These are phyloP conservation scores for Candida ovalis DNA, from an alignment of 805 yeast species.

Conservation along the genomic window DNA sequence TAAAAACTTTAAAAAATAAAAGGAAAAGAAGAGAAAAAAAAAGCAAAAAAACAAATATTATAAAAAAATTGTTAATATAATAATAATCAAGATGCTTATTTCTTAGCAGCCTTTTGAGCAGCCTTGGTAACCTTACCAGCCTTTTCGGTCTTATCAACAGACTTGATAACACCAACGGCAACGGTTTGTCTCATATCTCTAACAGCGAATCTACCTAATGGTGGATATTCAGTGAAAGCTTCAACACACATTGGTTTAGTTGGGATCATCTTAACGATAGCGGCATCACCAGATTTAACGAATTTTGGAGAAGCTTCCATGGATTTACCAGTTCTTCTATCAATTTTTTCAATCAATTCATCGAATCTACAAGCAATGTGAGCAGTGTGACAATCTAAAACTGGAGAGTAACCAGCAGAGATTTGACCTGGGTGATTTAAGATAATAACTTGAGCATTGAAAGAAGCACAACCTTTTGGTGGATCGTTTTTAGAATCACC, in stretches of 20 bases:
- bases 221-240: constrained; percentile 92
- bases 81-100: constrained; percentile 39
- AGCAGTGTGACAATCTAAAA: constrained; percentile 88
- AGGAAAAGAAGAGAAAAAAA: neutral
- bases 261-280: constrained; percentile 85
- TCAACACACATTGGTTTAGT: constrained; percentile 94
- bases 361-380: constrained; percentile 89
- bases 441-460: constrained; percentile 74
- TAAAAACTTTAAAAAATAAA: neutral
- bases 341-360: constrained; percentile 74
- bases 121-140: constrained; percentile 97
- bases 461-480: constrained; percentile 73
- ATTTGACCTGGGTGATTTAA: constrained; percentile 92
- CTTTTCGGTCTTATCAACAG: constrained; percentile 79
- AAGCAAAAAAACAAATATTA: neutral
- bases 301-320: constrained; percentile 87
- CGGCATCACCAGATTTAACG: constrained; percentile 96
- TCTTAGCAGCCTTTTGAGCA: constrained; percentile 79
- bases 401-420: constrained; percentile 89
- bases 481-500: constrained; percentile 91
- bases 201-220: constrained; percentile 97
- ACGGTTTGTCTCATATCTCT: constrained; percentile 99
- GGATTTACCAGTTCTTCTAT: constrained; percentile 91
- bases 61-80: neutral
- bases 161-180: constrained; percentile 98